Evolutionary conservation across 2,329 filamentous ascomycete genomes (phyloP), one percentile per base, ranked within the genome.

Genomic region (Fusarium decemcellulare): DNA sequence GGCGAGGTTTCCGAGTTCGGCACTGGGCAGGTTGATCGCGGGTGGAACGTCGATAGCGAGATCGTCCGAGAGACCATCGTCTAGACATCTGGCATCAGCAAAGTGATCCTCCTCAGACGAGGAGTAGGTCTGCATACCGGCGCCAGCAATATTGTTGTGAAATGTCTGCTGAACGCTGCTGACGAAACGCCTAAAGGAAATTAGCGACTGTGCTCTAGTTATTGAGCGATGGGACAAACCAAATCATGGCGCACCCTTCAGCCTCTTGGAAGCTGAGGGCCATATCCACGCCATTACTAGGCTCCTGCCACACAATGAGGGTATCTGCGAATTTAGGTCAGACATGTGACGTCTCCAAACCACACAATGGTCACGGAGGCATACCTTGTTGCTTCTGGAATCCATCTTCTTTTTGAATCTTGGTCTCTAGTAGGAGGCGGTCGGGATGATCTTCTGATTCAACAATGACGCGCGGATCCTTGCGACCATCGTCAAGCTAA

Each of bases 371-470:
- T 40, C 30, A 53, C 43, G 36, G 54, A 32, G 57, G 78, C 84
- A 75, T 88, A 92, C 94, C 94, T 91, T 98, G 95, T 81, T 99
- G 96, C 82, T 98, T 97, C 82, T 98, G 95, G 78, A 98, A 98
- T 63, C 93, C 93, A 88, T 98, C 95, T 77, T 98, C 95, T 80
- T 94, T 97, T 67, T 90, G 90, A 70, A 99, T 97, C 77, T 89
- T 92, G 39, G 95, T 97, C 81, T 98, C 93, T 63, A 99, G 86
- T 39, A 99, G 85, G 69, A 94, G 88, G 69, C 93, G 90, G 56
- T 92, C 89, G 52, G 94, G 93, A 67, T 97, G 90, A 72, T 98
- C 96, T 83, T 99, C 96, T 62, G 95, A 97, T 76, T 97, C 91
- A 74, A 99, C 96, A 65, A 93, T 87, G 72, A 99, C 95, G 77